Evolutionary conservation across 139 green algal genomes (phyloP), one percentile per base, ranked within the genome.

Genomic region (Chlamydomonas urium): DNA sequence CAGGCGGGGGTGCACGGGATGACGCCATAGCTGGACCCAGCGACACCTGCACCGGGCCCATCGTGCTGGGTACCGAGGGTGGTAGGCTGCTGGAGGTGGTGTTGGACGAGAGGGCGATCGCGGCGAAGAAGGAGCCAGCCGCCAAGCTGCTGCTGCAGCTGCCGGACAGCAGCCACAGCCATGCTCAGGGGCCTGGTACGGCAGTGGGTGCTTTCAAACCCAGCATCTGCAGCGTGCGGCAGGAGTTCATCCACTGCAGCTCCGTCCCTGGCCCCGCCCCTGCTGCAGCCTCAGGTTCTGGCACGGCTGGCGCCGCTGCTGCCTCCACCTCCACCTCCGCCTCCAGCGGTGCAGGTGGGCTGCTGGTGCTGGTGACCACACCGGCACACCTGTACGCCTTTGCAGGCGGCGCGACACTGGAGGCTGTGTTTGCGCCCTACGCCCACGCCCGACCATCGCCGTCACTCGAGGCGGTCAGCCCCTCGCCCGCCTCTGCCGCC

Each of bases 11-110:
- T n/a, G n/a, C n/a, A n/a, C n/a, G n/a, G n/a, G n/a, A n/a, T n/a
- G n/a, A n/a, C n/a, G n/a, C n/a, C n/a, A 53, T 14, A 38, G n/a
- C 4, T 32, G 32, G 29, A 3, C 58, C 14, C 58, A 31, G 36
- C 61, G 29, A 29, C 32, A 56, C 19, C 29, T 42, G 35, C 68
- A 72, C 24, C 79, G 89, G 86, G 23, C 63, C 80, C n/a, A 72
- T 91, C 1, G 58, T 94, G 48, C 37, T 96, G 35, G 90, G 90
- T 58, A 90, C 77, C 3, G 83, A 86, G 23, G 26, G 32, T 3
- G 90, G 90, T 0, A n/a, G 47, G 1, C 62, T 94, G 38, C 74
- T 82, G 28, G 73, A 81, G 42, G 28, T 89, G 24, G 66, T 45
- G 4, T n/a, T 91, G 29, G 86, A 90, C 29, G 79, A 86, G 47